These are phyloP conservation scores for Penicillium antarcticum DNA, from an alignment of 495 filamentous ascomycete species.

Conservation along the genomic window DNA sequence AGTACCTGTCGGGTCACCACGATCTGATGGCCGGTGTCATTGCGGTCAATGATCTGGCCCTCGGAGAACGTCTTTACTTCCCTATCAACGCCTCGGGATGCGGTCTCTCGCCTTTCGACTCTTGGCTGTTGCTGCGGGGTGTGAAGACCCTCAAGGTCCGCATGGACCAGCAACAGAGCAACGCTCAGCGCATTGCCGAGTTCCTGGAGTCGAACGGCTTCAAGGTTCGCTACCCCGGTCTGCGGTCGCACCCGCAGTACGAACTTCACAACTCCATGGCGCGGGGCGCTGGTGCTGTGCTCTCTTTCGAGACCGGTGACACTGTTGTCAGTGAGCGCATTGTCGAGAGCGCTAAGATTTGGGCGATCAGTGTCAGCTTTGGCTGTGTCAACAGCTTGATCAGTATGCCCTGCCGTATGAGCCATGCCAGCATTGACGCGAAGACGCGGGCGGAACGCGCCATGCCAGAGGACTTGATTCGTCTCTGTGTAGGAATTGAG, in stretches of 20 bases:
- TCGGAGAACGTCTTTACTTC: slow-evolving; percentile 91
- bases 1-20: slow-evolving; percentile 97
- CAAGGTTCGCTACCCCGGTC: slow-evolving; percentile 88
- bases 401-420: slow-evolving; percentile 99
- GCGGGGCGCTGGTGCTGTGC: slow-evolving; percentile 85
- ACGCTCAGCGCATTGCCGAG: slow-evolving; percentile 83
- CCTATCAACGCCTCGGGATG: slow-evolving; percentile 95
- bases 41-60: slow-evolving; percentile 72
- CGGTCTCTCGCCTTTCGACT: slow-evolving; percentile 90
- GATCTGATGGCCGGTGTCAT: slow-evolving; percentile 98
- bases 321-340: slow-evolving; percentile 79
- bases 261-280: slow-evolving; percentile 94
- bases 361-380: slow-evolving; percentile 94
- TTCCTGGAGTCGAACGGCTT: slow-evolving; percentile 92
- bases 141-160: slow-evolving; percentile 95
- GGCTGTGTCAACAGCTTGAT: slow-evolving; percentile 98
- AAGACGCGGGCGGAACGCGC: slow-evolving; percentile 85
- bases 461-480: slow-evolving; percentile 94
- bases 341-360: slow-evolving; percentile 86
- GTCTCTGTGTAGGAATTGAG: slow-evolving; percentile 95
- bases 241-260: slow-evolving; percentile 94
- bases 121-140: slow-evolving; percentile 89
- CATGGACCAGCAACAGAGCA: slow-evolving; percentile 96
- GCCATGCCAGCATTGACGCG: slow-evolving; percentile 96
- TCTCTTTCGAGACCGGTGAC: slow-evolving; percentile 94